phyloP scores from a whole-genome alignment of 2,329 filamentous ascomycete species.

The Penicillium sp. region DNA sequence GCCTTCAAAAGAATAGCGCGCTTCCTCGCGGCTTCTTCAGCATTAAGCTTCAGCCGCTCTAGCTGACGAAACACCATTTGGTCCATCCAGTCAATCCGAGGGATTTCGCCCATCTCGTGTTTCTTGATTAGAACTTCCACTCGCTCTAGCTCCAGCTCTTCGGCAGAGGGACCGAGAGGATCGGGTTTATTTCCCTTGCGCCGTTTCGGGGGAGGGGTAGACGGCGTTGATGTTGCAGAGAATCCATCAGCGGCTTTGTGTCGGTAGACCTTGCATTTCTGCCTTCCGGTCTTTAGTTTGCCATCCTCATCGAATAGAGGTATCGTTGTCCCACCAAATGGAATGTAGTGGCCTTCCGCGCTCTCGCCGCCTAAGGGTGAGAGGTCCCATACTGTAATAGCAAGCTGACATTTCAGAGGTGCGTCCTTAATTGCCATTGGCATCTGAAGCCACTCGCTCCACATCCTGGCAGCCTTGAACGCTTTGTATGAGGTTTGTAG shows the following conservation, averaged over 20 bases:
- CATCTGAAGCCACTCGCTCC: conserved; percentile 95
- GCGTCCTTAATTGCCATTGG: conserved; percentile 84
- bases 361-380: conserved; percentile 76
- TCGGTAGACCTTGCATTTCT: conserved; percentile 86
- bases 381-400: conserved; percentile 94
- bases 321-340: conserved; percentile 93
- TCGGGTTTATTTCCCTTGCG: conserved; percentile 55
- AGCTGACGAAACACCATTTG: conserved; percentile 89
- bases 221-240: conserved; percentile 78
- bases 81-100: conserved; percentile 92
- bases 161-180: conserved; percentile 60
- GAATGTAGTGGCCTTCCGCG: conserved; percentile 76
- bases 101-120: conserved; percentile 96
- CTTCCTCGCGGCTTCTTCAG: conserved; percentile 68
- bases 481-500: conserved; percentile 91
- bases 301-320: conserved; percentile 91
- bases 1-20: conserved; percentile 48
- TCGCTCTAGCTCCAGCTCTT: conserved; percentile 84
- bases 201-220: conserved; percentile 62
- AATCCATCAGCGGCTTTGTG: conserved; percentile 84
- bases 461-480: conserved; percentile 74
- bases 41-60: conserved; percentile 73
- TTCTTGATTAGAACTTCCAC: conserved; percentile 93
- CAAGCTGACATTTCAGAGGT: conserved; percentile 80
- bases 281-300: conserved; percentile 85